A percentile compares a stretch with the other conserved stretches of the same genome.
Conservation (phyloP, 176 grass and related monocot species). For the Cenchrus americanus region DNA sequence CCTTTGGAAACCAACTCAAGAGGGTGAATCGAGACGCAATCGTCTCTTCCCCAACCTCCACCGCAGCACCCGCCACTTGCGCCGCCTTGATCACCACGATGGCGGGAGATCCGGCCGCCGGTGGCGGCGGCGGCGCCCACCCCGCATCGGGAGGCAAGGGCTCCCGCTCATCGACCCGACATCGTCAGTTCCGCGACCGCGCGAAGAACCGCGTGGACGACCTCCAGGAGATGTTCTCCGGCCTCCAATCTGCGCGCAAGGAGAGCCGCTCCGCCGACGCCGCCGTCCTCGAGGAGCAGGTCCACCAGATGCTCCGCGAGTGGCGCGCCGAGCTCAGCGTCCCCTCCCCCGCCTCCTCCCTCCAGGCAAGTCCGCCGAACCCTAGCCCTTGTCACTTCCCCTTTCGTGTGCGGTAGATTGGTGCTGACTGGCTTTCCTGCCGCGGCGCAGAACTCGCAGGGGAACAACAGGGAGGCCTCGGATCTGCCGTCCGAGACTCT, state of each 20-base stretch:
- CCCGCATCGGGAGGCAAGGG: constrained; percentile 55
- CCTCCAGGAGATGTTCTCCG: constrained; percentile 86
- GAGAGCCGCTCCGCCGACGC: constrained; percentile 86
- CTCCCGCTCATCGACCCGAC: constrained; percentile 55
- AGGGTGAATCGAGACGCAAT: constrained; percentile 26
- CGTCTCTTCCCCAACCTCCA: neutral
- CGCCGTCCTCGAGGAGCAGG: constrained; percentile 82
- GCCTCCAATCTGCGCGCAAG: constrained; percentile 81
- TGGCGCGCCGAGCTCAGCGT: constrained; percentile 84
- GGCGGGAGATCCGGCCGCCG: constrained; percentile 45
- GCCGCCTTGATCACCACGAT: constrained; percentile 36
- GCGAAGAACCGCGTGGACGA: constrained; percentile 89
- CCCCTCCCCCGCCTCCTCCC: constrained; percentile 78
- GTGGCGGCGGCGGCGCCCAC: constrained; percentile 13
- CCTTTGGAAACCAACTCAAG: neutral
- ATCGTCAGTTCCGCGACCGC: constrained; percentile 84
- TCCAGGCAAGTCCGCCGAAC: constrained; percentile 54
- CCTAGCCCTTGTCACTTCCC: constrained; percentile 23
- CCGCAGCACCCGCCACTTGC: neutral
- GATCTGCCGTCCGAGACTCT: constrained; percentile 69
- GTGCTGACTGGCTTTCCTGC: constrained; percentile 22
- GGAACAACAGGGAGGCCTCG: constrained; percentile 48
- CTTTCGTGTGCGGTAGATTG: constrained; percentile 13
- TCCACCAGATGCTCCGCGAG: constrained; percentile 94
- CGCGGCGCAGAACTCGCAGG: constrained; percentile 49